Evolutionary conservation across 2,329 filamentous ascomycete genomes (phyloP).

Genomic region (Helotiales sp.): DNA sequence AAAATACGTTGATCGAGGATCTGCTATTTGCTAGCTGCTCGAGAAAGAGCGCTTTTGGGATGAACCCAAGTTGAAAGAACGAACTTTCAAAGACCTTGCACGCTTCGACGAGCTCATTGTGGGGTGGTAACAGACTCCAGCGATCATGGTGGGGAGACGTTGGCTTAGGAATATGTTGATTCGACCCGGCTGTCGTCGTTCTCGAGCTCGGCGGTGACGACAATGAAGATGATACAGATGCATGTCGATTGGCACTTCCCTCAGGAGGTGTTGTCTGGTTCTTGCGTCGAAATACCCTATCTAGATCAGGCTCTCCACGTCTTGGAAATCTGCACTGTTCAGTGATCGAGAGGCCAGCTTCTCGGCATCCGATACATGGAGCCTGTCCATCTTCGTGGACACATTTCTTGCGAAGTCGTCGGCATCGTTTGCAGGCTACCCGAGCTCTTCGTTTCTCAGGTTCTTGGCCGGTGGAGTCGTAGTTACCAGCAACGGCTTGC

Average conservation of each 20-base stretch:
- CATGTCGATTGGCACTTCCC: not conserved
- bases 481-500: not conserved
- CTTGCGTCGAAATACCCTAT: not conserved
- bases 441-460: not conserved
- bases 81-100: constrained; percentile 46
- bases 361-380: constrained; percentile 6
- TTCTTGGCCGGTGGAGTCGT: not conserved
- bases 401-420: constrained; percentile 6
- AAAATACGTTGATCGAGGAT: constrained; percentile 51
- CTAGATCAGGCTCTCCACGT: not conserved
- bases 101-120: constrained; percentile 16
- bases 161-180: not conserved
- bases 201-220: not conserved
- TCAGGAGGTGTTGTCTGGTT: not conserved
- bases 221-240: not conserved
- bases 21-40: constrained; percentile 47
- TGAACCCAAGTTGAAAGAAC: constrained; percentile 61
- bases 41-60: constrained; percentile 53
- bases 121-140: constrained; percentile 8
- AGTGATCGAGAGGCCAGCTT: not conserved
- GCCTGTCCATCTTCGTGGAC: constrained; percentile 1
- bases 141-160: not conserved
- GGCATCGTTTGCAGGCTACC: constrained; percentile 6
- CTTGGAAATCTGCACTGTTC: not conserved
- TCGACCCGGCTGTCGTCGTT: not conserved